Evolutionary conservation across 768 basidiomycete genomes (phyloP).

Genomic region (Sutorius australiensis): DNA sequence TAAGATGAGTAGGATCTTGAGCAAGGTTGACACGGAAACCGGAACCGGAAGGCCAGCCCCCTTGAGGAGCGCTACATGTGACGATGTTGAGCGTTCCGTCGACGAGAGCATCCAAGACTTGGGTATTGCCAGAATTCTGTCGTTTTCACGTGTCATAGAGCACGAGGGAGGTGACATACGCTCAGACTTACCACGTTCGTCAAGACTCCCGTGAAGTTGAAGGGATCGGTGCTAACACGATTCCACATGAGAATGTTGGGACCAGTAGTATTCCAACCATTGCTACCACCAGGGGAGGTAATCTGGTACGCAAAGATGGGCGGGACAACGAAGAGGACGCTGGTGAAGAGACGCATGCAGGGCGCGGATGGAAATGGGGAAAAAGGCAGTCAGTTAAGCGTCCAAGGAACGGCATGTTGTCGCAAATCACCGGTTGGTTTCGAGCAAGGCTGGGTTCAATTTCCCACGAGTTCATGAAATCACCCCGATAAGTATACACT

Average conservation of each 20-base stretch:
- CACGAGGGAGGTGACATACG: neutral
- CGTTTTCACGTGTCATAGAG: constrained; percentile 2
- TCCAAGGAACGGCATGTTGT: neutral
- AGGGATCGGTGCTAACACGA: constrained; percentile 60
- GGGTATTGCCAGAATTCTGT: constrained; percentile 36
- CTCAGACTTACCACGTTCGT: constrained; percentile 50
- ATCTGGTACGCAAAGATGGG: constrained; percentile 64
- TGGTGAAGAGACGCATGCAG: constrained; percentile 42
- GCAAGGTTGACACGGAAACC: constrained; percentile 74
- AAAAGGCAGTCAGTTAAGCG: constrained; percentile 1
- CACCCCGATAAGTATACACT: constrained; percentile 1
- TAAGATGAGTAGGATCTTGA: constrained; percentile 40
- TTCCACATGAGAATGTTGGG: constrained; percentile 57
- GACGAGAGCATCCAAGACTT: constrained; percentile 55
- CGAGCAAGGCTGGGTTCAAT: neutral
- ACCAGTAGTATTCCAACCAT: constrained; percentile 58
- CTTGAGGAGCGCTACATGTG: constrained; percentile 50
- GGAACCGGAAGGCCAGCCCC: constrained; percentile 61
- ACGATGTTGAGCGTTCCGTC: constrained; percentile 42
- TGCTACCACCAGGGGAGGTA: constrained; percentile 41
- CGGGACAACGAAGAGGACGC: constrained; percentile 48
- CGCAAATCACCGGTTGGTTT: constrained; percentile 5
- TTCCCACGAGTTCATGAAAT: constrained; percentile 22
- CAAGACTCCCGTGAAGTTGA: constrained; percentile 67
- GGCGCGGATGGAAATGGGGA: neutral